A percentile compares a stretch with the other conserved stretches of the same genome.
Conservation (phyloP, 805 yeast species). For the Saccharomycopsis fermentans region DNA sequence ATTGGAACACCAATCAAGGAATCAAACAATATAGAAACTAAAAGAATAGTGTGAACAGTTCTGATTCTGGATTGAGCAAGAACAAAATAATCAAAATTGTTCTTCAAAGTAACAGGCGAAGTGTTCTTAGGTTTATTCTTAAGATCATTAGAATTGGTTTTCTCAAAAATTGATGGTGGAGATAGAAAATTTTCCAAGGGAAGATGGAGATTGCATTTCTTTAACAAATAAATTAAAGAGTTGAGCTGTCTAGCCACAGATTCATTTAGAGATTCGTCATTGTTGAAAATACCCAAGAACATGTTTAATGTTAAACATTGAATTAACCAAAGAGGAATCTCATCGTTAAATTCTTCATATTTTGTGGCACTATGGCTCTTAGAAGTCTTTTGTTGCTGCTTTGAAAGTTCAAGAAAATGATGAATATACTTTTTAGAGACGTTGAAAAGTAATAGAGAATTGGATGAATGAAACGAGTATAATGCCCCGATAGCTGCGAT, state of each 20-base stretch:
- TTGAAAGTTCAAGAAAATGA: constrained; percentile 45
- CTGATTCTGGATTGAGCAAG: constrained; percentile 68
- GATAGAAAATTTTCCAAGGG: constrained; percentile 40
- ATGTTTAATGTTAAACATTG: constrained; percentile 77
- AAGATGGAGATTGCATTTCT: constrained; percentile 57
- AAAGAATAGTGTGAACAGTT: constrained; percentile 56
- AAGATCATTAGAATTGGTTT: constrained; percentile 31
- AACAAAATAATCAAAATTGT: constrained; percentile 42
- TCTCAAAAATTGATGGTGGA: constrained; percentile 31
- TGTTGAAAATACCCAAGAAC: constrained; percentile 74
- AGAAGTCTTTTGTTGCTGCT: constrained; percentile 25
- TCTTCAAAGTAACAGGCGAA: constrained; percentile 20
- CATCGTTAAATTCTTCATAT: constrained; percentile 27
- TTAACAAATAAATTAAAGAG: constrained; percentile 67
- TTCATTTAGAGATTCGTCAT: constrained; percentile 45
- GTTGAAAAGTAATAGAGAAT: constrained; percentile 62
- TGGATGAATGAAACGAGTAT: constrained; percentile 68
- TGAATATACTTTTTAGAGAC: constrained; percentile 59
- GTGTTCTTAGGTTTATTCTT: constrained; percentile 26
- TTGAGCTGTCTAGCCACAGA: constrained; percentile 73
- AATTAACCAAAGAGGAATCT: constrained; percentile 77
- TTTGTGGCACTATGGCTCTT: neutral
- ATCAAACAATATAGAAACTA: constrained; percentile 48
- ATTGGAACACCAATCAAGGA: constrained; percentile 36
- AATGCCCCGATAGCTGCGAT: constrained; percentile 88